Base-by-base conservation (phyloP, 2,329 filamentous ascomycete genomes). In the Talaromyces marneffei region DNA sequence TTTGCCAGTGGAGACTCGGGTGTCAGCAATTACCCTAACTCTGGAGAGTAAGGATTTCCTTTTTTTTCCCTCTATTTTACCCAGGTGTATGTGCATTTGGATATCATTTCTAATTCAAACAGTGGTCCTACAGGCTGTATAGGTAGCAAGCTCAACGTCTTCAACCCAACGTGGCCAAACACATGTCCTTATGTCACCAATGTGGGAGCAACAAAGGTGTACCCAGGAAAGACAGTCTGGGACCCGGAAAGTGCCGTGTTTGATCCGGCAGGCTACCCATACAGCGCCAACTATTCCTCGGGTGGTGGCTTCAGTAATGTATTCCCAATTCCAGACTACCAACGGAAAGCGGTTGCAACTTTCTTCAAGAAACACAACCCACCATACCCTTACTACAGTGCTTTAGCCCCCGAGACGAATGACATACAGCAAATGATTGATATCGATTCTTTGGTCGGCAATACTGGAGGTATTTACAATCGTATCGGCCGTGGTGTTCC, bases 121-220 rank as follows among this genome's bases (percentile, higher is more conserved):
- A 53, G 37, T 40, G 55, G 60, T 16, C 46, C 54, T 12, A 62
- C 54, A 2, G 55, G 60, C 35, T 62, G 60, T 16, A 27, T 62
- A 35, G 60, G 60, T 7, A 33, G 20, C 23, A 53, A 62, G 10
- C 23, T 46, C 31, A 56, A 62, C 23, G 55, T 62, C n/a, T 62
- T 62, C 55, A 62, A 59, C n/a, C 60, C 60, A 29, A 62, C 60
- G n/a, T 62, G 54, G 54, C 60, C 60, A 37, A 62, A 62, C 37
- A 62, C 54, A 10, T 62, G 60, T 14, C 60, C 60, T 20, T 62
- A 53, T 25, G 29, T 62, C 39, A 62, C 60, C 27, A 58, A 58
- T 6, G 60, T 62, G 2, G 60, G 60, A 27, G 60, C 54, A 48
- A 62, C 60, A 8, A 62, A 62, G 23, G 55, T 62, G 8, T 62